These are phyloP conservation scores for Thymus mandschuricus DNA, from an alignment of 257 asterid genomes.

Conservation along the genomic window DNA sequence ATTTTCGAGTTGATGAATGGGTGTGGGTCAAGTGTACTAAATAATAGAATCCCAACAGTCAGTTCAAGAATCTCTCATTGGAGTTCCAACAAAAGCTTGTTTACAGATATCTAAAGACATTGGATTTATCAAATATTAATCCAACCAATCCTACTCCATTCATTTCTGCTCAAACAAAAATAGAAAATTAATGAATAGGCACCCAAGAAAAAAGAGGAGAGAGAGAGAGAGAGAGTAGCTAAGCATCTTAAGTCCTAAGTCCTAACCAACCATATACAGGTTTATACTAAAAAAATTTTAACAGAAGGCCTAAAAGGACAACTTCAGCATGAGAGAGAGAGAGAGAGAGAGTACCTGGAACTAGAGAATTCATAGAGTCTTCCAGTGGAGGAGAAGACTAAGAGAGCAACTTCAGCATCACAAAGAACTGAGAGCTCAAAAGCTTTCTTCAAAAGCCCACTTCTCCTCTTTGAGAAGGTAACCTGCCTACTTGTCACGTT, in stretches of 20 bases:
- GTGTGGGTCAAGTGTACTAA: not conserved
- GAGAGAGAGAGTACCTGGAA: slow-evolving; percentile 43
- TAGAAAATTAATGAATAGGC: too few species aligned
- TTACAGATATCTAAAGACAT: too few species aligned
- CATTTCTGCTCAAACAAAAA: not conserved
- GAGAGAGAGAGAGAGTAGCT: not conserved
- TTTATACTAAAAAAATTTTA: not conserved
- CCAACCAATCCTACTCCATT: slow-evolving; percentile 10
- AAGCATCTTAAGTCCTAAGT: not conserved
- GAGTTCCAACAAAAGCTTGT: not conserved
- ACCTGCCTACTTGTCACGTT: slow-evolving; percentile 64
- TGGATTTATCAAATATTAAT: not conserved
- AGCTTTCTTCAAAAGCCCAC: slow-evolving; percentile 65
- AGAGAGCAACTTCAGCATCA: slow-evolving; percentile 64
- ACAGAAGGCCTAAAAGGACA: not conserved
- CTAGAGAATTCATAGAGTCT: slow-evolving; percentile 61
- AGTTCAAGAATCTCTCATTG: slow-evolving; percentile 13
- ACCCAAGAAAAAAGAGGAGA: not conserved
- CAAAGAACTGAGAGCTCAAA: slow-evolving; percentile 71
- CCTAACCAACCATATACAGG: not conserved
- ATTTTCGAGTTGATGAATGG: not conserved
- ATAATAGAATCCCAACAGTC: slow-evolving; percentile 16
- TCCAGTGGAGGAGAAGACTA: slow-evolving; percentile 57
- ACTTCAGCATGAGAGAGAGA: not conserved
- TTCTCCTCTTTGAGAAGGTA: slow-evolving; percentile 64